Percentiles rank a stretch among this genome's conserved stretches.
Evolutionary conservation across 2,329 filamentous ascomycete genomes (phyloP).

Genomic region (Fusarium floridanum): DNA sequence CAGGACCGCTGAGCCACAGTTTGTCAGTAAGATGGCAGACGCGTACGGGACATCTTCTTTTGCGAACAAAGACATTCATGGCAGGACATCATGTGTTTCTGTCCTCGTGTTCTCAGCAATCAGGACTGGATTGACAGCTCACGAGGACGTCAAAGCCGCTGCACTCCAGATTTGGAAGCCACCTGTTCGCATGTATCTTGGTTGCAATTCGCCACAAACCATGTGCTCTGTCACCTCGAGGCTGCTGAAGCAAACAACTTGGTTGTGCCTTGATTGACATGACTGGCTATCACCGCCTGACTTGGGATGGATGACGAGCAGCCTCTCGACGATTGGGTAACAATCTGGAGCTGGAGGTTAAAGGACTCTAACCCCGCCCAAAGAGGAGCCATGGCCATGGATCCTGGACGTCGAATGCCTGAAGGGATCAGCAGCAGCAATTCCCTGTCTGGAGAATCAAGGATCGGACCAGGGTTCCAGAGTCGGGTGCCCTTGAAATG

Average conservation of each 20-base stretch:
- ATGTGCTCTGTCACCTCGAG: slow-evolving; percentile 7
- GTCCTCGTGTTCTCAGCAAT: slow-evolving; percentile 20
- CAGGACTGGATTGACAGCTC: slow-evolving; percentile 8
- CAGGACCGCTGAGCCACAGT: slow-evolving; percentile 18
- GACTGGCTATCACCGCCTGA: slow-evolving; percentile 19
- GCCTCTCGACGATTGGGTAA: slow-evolving; percentile 27
- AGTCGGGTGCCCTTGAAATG: slow-evolving; percentile 2
- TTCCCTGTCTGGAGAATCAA: slow-evolving; percentile 25
- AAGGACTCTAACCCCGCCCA: slow-evolving; percentile 20
- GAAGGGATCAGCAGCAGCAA: slow-evolving; percentile 32
- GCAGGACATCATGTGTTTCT: slow-evolving; percentile 24
- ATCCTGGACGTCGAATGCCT: slow-evolving; percentile 20
- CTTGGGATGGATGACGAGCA: slow-evolving; percentile 36
- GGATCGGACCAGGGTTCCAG: slow-evolving; percentile 12
- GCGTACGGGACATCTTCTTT: not conserved
- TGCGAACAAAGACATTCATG: not conserved
- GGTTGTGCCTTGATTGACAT: not conserved
- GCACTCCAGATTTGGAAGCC: slow-evolving; percentile 14
- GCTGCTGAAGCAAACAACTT: not conserved
- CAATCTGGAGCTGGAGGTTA: slow-evolving; percentile 8
- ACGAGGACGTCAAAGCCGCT: slow-evolving; percentile 21
- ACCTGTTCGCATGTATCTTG: not conserved
- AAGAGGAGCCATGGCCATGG: slow-evolving; percentile 24
- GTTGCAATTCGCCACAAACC: not conserved
- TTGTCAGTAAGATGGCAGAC: not conserved